Conservation (phyloP, 2,329 filamentous ascomycete genomes). For the Aspergillus puulaauensis region DNA sequence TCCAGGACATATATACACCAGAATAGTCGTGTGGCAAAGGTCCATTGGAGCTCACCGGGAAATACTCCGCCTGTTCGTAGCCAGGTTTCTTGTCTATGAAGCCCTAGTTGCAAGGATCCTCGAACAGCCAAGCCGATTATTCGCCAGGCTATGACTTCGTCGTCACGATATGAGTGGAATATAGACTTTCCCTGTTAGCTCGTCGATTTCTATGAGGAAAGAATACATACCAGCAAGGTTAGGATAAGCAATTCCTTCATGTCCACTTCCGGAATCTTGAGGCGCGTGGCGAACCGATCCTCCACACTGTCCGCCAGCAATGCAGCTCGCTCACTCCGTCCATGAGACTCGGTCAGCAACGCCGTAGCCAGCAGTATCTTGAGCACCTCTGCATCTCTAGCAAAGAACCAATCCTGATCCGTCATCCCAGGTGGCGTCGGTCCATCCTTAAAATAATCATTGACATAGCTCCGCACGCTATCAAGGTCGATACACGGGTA, state of each 20-base stretch:
- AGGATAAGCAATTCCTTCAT: slow-evolving; percentile 39
- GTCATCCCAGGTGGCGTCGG: slow-evolving; percentile 6
- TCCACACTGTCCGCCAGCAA: slow-evolving; percentile 35
- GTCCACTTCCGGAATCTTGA: slow-evolving; percentile 38
- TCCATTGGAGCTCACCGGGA: slow-evolving; percentile 37
- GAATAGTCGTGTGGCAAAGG: slow-evolving; percentile 42
- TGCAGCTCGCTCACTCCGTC: slow-evolving; percentile 62
- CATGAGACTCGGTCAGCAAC: slow-evolving; percentile 71
- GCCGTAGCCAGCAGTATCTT: slow-evolving; percentile 80
- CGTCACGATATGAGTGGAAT: slow-evolving; percentile 46
- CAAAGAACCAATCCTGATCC: slow-evolving; percentile 38
- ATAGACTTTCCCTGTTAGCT: slow-evolving; percentile 24
- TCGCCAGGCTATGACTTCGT: slow-evolving; percentile 52
- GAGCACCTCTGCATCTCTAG: slow-evolving; percentile 62
- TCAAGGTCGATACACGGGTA: slow-evolving; percentile 79
- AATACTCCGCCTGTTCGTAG: slow-evolving; percentile 34
- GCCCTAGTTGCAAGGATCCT: slow-evolving; percentile 49
- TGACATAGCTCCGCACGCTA: slow-evolving; percentile 55
- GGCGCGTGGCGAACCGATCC: slow-evolving; percentile 32
- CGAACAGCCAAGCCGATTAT: slow-evolving; percentile 49
- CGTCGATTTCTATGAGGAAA: background rate
- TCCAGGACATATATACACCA: slow-evolving; percentile 56
- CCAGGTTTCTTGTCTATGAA: slow-evolving; percentile 49
- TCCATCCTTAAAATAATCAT: slow-evolving; percentile 22
- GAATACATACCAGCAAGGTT: slow-evolving; percentile 26